Base-by-base conservation (phyloP, 2,329 filamentous ascomycete genomes). In the Coniochaeta ligniaria region DNA sequence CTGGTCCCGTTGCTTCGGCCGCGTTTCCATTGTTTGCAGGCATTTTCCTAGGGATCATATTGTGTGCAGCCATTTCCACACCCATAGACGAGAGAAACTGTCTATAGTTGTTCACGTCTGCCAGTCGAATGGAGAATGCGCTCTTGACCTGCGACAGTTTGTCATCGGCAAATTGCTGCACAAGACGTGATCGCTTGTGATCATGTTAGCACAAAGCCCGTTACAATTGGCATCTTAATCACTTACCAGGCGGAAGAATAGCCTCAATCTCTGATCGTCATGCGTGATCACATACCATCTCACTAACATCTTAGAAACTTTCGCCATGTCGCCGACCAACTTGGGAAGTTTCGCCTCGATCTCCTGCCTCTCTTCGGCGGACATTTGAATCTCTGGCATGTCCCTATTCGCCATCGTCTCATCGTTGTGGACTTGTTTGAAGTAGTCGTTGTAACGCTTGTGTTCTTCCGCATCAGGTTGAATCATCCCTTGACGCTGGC, bases 191-290 rank as follows among this genome's bases (percentile, higher is more conserved):
- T 62, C 83, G 81, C 83, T 87, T 20, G 31, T 3, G 16, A 14
- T 1, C 1, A 36, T 36, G 54, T 56, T 11, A 56, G 54, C 31
- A 56, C 17, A 22, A n/a, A 20, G 28, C n/a, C 17, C 11, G n/a
- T 36, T 2, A 36, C 7, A 11, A 22, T 14, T 17, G 16, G n/a
- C 1, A 22, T 22, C 20, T 22, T 2, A n/a, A 22, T 57, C 20
- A 76, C 81, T 75, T 73, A 84, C 81, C 63, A 75, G 75, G 66
- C 76, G 77, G 72, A 84, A 83, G 63, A 83, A 84, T 71, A 77
- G 75, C 64, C 73, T 78, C 5, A 80, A 78, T 41, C 81, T 76
- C 12, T 65, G 67, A 59, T 85, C 81, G 60, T 85, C 81, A 17
- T 72, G 74, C 0, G 78, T 80, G 22, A 78, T 66, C 3, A 69